A percentile compares a stretch with the other conserved stretches of the same genome.
phyloP scores from a whole-genome alignment of 2,329 filamentous ascomycete species.

The Davidsoniella neocaledoniae region DNA sequence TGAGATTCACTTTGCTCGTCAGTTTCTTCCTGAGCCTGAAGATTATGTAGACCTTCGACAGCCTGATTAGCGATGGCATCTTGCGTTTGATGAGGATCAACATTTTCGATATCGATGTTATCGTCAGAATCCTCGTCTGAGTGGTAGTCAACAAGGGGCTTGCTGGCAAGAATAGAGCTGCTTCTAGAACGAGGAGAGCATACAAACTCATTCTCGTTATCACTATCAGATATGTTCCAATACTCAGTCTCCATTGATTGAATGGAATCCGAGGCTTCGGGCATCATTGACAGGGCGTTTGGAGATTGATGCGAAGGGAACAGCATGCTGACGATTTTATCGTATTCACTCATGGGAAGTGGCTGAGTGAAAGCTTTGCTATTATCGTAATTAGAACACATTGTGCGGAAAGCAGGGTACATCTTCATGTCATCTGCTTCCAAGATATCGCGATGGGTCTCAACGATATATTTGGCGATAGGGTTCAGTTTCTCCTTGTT shows the following conservation, averaged over 20 bases:
- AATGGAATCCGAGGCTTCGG: slow-evolving; percentile 1
- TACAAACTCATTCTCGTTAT: slow-evolving; percentile 16
- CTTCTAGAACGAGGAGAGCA: slow-evolving; percentile 5
- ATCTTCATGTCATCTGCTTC: slow-evolving; percentile 67
- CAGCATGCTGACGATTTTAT: slow-evolving; percentile 4
- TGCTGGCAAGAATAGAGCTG: slow-evolving; percentile 37
- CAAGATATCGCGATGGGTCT: slow-evolving; percentile 65
- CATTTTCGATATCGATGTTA: slow-evolving; percentile 38
- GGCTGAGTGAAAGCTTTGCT: slow-evolving; percentile 43
- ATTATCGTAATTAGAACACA: slow-evolving; percentile 66
- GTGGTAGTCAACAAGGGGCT: slow-evolving; percentile 76
- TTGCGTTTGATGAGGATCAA: slow-evolving; percentile 13
- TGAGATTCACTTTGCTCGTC: not conserved
- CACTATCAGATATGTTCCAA: slow-evolving; percentile 69
- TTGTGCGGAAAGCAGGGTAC: slow-evolving; percentile 41
- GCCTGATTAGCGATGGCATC: not conserved
- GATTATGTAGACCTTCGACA: not conserved
- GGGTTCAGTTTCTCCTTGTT: slow-evolving; percentile 67
- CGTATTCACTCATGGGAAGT: slow-evolving; percentile 6
- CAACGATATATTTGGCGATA: slow-evolving; percentile 67
- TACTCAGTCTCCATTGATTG: slow-evolving; percentile 50
- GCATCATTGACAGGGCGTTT: not conserved
- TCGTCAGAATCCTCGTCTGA: slow-evolving; percentile 66
- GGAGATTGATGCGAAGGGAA: slow-evolving; percentile 8
- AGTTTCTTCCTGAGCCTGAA: not conserved